phyloP scores from a whole-genome alignment of 805 yeast species.

The Sugiyamaella mastotermitis region DNA sequence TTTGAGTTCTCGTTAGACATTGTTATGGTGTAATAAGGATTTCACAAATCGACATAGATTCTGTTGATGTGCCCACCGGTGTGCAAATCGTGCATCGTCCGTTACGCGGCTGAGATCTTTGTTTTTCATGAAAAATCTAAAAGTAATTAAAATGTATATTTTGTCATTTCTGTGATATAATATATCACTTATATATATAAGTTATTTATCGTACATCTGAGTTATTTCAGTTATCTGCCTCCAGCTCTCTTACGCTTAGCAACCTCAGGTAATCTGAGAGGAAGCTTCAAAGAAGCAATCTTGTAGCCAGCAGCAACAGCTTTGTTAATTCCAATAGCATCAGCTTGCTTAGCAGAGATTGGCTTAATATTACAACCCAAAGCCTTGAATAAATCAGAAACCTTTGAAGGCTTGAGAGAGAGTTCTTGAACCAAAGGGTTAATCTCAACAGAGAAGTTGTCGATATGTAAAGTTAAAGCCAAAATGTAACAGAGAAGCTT shows the following conservation, averaged over 20 bases:
- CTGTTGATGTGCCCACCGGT: too few relatives aligned
- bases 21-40: too few relatives aligned
- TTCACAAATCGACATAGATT: too few relatives aligned
- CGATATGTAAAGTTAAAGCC: slow-evolving; percentile 66
- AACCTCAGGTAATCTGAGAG: slow-evolving; percentile 83
- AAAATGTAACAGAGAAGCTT: slow-evolving; percentile 75
- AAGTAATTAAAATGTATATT: neutral
- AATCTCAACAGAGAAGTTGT: slow-evolving; percentile 66
- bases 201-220: neutral
- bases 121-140: neutral
- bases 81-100: too few relatives aligned
- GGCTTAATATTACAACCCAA: slow-evolving; percentile 76
- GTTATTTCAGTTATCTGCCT: slow-evolving; percentile 25
- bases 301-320: slow-evolving; percentile 49
- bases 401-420: slow-evolving; percentile 68
- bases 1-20: too few relatives aligned
- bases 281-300: slow-evolving; percentile 79
- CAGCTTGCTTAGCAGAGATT: slow-evolving; percentile 41
- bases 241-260: slow-evolving; percentile 42
- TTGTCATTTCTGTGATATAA: neutral
- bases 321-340: slow-evolving; percentile 30
- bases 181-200: neutral
- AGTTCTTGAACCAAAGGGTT: slow-evolving; percentile 82
- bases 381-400: slow-evolving; percentile 64
- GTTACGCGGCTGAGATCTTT: too few relatives aligned